These are phyloP conservation scores for Cymbopogon citratus DNA, from an alignment of 176 grass and related monocot genomes.

Conservation along the genomic window DNA sequence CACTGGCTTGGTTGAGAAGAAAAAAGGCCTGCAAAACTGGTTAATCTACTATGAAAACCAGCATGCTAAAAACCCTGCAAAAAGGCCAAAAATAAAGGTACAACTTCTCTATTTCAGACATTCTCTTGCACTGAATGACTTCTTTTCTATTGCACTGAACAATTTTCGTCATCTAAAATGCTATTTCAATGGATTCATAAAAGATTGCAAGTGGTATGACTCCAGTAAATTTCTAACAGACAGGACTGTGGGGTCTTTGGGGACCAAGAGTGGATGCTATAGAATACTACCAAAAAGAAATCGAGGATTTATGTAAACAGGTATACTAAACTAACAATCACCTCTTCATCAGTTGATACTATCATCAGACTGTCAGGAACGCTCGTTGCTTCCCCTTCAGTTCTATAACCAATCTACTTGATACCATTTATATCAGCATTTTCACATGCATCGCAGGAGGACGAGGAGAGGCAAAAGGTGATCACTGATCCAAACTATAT, in stretches of 20 bases:
- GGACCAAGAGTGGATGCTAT: slow-evolving; percentile 77
- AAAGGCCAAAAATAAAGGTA: slow-evolving; percentile 79
- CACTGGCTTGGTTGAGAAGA: slow-evolving; percentile 60
- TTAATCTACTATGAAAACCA: slow-evolving; percentile 93
- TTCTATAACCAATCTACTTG: background rate
- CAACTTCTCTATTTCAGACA: background rate
- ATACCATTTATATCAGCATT: slow-evolving; percentile 1
- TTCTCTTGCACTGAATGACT: background rate
- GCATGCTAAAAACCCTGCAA: slow-evolving; percentile 29
- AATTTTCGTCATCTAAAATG: background rate
- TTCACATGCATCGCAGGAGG: slow-evolving; percentile 54
- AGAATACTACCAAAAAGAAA: slow-evolving; percentile 61
- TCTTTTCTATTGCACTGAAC: background rate
- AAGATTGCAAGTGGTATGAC: slow-evolving; percentile 21
- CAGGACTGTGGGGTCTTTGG: slow-evolving; percentile 87
- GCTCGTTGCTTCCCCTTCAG: background rate
- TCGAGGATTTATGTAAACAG: slow-evolving; percentile 69
- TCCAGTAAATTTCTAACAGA: slow-evolving; percentile 58
- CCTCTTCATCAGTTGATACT: slow-evolving; percentile 13
- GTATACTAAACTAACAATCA: slow-evolving; percentile 41
- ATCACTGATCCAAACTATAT: slow-evolving; percentile 57
- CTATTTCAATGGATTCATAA: slow-evolving; percentile 5
- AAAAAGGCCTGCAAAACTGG: slow-evolving; percentile 81
- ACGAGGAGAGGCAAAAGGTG: slow-evolving; percentile 67
- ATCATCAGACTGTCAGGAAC: background rate